Evolutionary conservation across 306 rosid species (phyloP).

Genomic region (Hippophae rhamnoides): DNA sequence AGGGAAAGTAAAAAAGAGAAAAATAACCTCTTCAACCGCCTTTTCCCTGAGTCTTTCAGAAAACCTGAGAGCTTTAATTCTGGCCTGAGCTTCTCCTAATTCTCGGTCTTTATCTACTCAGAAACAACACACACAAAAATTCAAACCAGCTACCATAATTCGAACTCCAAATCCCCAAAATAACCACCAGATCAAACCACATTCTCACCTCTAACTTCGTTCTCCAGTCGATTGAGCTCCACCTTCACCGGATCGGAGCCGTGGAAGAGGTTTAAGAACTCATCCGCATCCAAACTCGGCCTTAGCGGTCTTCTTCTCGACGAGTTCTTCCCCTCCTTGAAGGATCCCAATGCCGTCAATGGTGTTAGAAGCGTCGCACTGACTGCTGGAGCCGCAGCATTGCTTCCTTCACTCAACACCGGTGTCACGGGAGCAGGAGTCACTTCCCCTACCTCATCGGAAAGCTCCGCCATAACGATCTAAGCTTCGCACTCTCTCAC

Average conservation of each 20-base stretch:
- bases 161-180: neutral
- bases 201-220: conserved; percentile 53
- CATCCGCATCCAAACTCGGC: conserved; percentile 33
- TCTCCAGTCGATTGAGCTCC: conserved; percentile 78
- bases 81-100: conserved; percentile 68
- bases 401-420: no score
- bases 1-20: neutral
- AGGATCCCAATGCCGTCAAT: no score
- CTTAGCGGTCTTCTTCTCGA: no score
- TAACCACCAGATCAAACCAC: neutral
- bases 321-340: no score
- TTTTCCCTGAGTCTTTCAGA: conserved; percentile 73
- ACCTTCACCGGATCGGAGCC: conserved; percentile 92
- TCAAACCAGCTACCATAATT: neutral
- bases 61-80: conserved; percentile 57
- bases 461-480: no score
- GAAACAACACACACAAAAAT: neutral
- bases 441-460: no score
- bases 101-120: conserved; percentile 76
- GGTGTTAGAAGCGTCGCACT: no score
- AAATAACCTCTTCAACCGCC: conserved; percentile 71
- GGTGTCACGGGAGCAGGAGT: no score
- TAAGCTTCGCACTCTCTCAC: no score
- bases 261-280: conserved; percentile 53
- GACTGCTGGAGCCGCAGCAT: no score